These are phyloP conservation scores for Seiridium cupressi DNA, from an alignment of 2,329 filamentous ascomycete species.

Conservation along the genomic window DNA sequence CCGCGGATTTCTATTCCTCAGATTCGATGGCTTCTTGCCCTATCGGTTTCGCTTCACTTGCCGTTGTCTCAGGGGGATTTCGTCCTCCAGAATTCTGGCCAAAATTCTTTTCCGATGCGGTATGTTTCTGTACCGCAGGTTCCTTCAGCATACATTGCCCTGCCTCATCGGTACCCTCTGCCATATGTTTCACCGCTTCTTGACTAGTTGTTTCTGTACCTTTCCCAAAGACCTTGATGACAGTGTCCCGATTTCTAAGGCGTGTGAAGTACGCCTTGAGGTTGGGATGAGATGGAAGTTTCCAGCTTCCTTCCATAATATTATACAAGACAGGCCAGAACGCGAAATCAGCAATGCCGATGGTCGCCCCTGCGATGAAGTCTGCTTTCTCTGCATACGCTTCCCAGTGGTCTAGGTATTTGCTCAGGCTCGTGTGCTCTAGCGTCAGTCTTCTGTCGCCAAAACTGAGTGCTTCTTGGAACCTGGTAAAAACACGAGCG, in stretches of 20 bases:
- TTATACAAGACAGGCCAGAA: constrained; percentile 55
- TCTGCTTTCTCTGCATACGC: constrained; percentile 30
- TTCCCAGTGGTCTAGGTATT: constrained; percentile 41
- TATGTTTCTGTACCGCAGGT: too few relatives aligned
- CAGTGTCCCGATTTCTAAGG: constrained; percentile 15
- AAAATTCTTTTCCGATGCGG: too few relatives aligned
- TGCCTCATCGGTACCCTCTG: not conserved
- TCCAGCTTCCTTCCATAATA: constrained; percentile 27
- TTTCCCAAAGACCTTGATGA: constrained; percentile 5
- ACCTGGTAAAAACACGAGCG: constrained; percentile 35
- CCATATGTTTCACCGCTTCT: not conserved
- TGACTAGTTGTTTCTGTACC: not conserved
- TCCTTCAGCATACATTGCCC: not conserved
- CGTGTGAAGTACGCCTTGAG: constrained; percentile 37
- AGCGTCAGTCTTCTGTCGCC: constrained; percentile 32
- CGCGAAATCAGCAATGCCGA: constrained; percentile 51
- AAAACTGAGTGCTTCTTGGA: constrained; percentile 40
- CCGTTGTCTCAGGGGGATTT: too few relatives aligned
- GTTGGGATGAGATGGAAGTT: constrained; percentile 23
- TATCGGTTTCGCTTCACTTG: not conserved
- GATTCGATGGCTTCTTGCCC: not conserved
- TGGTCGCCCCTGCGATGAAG: constrained; percentile 45
- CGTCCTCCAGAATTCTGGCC: too few relatives aligned
- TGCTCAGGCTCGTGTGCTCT: constrained; percentile 21
- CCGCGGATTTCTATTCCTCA: not conserved